Evolutionary conservation across 1,284 basidiomycete genomes (phyloP).

Genomic region (Mycosarcoma mackinlayi): DNA sequence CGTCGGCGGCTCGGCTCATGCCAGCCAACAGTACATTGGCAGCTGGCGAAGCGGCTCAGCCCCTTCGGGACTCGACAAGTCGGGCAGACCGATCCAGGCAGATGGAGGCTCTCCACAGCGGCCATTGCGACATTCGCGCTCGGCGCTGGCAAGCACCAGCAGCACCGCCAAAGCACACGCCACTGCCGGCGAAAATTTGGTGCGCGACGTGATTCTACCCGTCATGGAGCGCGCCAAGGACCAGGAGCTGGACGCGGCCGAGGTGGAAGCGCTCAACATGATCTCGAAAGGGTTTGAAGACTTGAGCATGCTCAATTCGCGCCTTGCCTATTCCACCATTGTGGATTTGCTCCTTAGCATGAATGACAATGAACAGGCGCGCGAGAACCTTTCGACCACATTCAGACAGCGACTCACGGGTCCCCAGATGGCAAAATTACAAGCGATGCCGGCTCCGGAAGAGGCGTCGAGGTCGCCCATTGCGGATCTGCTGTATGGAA

Average conservation of each 20-base stretch:
- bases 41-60: slow-evolving; percentile 40
- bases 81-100: not conserved
- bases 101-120: slow-evolving; percentile 13
- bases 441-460: slow-evolving; percentile 28
- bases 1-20: slow-evolving; percentile 77
- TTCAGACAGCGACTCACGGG: slow-evolving; percentile 47
- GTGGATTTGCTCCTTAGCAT: slow-evolving; percentile 89
- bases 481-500: slow-evolving; percentile 90
- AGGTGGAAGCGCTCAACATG: slow-evolving; percentile 89
- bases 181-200: slow-evolving; percentile 45
- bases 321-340: slow-evolving; percentile 84
- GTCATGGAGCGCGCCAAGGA: slow-evolving; percentile 54
- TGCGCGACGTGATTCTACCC: slow-evolving; percentile 57
- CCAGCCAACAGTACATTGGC: slow-evolving; percentile 84
- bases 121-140: slow-evolving; percentile 37
- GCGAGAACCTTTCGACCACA: slow-evolving; percentile 46
- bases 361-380: slow-evolving; percentile 71
- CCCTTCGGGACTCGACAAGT: slow-evolving; percentile 24
- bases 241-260: slow-evolving; percentile 83
- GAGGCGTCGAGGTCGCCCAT: slow-evolving; percentile 75
- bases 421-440: slow-evolving; percentile 29
- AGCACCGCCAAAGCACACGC: slow-evolving; percentile 40
- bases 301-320: slow-evolving; percentile 81
- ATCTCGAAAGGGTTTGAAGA: slow-evolving; percentile 87
- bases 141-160: slow-evolving; percentile 33